These are phyloP conservation scores for Termitomyces titanicus DNA, from an alignment of 768 basidiomycete species.

Conservation along the genomic window DNA sequence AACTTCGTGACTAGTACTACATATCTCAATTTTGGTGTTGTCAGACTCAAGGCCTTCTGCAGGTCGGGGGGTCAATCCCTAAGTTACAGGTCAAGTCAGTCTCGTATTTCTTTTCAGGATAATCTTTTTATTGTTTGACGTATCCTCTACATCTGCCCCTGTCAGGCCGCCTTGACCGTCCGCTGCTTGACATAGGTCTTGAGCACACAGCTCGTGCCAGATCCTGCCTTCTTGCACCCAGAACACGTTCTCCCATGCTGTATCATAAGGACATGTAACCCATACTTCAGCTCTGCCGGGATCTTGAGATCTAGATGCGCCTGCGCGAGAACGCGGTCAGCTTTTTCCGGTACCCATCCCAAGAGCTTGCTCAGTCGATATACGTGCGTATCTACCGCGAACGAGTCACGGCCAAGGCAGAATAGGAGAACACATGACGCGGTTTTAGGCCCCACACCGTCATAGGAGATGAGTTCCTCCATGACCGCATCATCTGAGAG, in stretches of 20 bases:
- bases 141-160: background rate
- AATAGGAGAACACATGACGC: slow-evolving; percentile 62
- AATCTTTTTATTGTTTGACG: too few relatives aligned
- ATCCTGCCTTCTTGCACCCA: slow-evolving; percentile 42
- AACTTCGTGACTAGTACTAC: too few relatives aligned
- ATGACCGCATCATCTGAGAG: slow-evolving; percentile 47
- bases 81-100: too few relatives aligned
- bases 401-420: slow-evolving; percentile 55
- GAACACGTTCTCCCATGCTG: slow-evolving; percentile 51
- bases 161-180: background rate
- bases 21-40: too few relatives aligned
- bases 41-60: too few relatives aligned
- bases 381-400: slow-evolving; percentile 65
- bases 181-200: slow-evolving; percentile 26
- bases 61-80: too few relatives aligned
- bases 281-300: slow-evolving; percentile 53
- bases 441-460: slow-evolving; percentile 62
- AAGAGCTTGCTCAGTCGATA: slow-evolving; percentile 49
- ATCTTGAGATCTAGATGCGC: slow-evolving; percentile 52
- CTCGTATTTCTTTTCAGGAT: too few relatives aligned
- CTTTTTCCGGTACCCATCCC: slow-evolving; percentile 45
- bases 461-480: slow-evolving; percentile 51
- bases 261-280: slow-evolving; percentile 56
- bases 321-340: slow-evolving; percentile 50
- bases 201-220: slow-evolving; percentile 23